Evolutionary conservation across 1,139 yeast genomes (phyloP).

Genomic region (Hanseniaspora uvarum): DNA sequence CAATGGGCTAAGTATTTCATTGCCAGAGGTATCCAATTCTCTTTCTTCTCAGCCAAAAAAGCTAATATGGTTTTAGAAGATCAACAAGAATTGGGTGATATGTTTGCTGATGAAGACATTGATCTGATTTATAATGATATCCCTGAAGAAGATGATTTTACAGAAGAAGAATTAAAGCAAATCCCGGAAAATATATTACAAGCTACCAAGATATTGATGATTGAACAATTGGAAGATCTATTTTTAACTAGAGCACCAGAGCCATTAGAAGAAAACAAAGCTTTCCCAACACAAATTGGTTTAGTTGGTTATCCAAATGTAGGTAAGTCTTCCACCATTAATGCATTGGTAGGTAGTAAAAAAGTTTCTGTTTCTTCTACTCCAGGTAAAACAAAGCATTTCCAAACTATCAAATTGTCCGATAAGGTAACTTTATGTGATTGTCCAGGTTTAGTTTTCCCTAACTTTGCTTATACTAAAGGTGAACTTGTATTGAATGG

Average conservation of each 20-base stretch:
- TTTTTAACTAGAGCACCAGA: constrained; percentile 74
- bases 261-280: constrained; percentile 40
- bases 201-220: constrained; percentile 60
- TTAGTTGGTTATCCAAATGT: constrained; percentile 95
- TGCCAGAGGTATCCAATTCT: constrained; percentile 59
- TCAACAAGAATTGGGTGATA: constrained; percentile 37
- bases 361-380: constrained; percentile 96
- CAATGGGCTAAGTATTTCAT: constrained; percentile 81
- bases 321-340: constrained; percentile 92
- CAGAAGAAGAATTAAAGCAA: constrained; percentile 33
- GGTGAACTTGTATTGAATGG: constrained; percentile 97
- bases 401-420: constrained; percentile 85
- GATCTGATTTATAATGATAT: constrained; percentile 31
- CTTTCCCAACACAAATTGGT: constrained; percentile 61
- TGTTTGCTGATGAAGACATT: constrained; percentile 26
- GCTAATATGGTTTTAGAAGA: constrained; percentile 64
- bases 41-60: constrained; percentile 83
- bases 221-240: constrained; percentile 73
- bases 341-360: constrained; percentile 89
- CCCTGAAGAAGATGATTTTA: constrained; percentile 32
- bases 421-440: constrained; percentile 82
- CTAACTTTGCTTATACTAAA: constrained; percentile 91
- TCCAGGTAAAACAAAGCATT: constrained; percentile 98
- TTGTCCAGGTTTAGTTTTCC: constrained; percentile 98
- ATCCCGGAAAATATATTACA: constrained; percentile 41